Conservation (phyloP, 225 moss, liverwort and hornwort species). For the Takakia lepidozioides region DNA sequence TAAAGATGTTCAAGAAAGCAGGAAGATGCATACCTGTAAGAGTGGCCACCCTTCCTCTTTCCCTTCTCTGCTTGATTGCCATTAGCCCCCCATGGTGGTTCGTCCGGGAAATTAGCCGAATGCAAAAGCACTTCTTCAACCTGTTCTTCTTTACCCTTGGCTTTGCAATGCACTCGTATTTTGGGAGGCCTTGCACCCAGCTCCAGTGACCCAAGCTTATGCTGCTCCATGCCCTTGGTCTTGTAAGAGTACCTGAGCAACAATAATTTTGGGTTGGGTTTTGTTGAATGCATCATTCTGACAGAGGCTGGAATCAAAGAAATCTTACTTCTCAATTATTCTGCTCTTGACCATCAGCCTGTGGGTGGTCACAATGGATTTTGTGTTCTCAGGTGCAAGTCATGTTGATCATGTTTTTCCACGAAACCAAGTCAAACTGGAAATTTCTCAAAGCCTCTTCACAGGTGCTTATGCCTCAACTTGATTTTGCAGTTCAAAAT, state of each 20-base stretch:
- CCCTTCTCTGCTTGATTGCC: slow-evolving; percentile 1
- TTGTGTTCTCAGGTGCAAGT: too few relatives aligned
- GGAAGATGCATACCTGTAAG: slow-evolving; percentile 11
- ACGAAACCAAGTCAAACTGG: neutral
- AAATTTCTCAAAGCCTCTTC: neutral
- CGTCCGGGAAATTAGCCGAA: slow-evolving; percentile 2
- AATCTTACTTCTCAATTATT: too few relatives aligned
- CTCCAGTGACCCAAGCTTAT: slow-evolving; percentile 1
- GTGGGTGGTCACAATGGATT: too few relatives aligned
- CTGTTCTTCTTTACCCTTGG: neutral
- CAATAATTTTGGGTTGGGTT: too few relatives aligned
- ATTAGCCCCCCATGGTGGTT: slow-evolving; percentile 2
- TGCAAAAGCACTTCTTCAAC: neutral
- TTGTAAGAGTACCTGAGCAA: slow-evolving; percentile 7
- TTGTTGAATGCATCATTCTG: too few relatives aligned
- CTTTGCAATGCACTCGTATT: slow-evolving; percentile 8
- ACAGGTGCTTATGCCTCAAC: too few relatives aligned
- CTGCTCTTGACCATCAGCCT: too few relatives aligned
- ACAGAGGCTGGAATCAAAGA: too few relatives aligned
- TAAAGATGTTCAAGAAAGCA: too few relatives aligned
- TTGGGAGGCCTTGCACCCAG: slow-evolving; percentile 4
- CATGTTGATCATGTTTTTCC: too few relatives aligned
- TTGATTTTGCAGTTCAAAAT: too few relatives aligned
- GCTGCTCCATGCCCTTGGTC: slow-evolving; percentile 4
- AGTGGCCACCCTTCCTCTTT: slow-evolving; percentile 3